Conservation (phyloP, 768 basidiomycete species). For the Megacollybia marginata region DNA sequence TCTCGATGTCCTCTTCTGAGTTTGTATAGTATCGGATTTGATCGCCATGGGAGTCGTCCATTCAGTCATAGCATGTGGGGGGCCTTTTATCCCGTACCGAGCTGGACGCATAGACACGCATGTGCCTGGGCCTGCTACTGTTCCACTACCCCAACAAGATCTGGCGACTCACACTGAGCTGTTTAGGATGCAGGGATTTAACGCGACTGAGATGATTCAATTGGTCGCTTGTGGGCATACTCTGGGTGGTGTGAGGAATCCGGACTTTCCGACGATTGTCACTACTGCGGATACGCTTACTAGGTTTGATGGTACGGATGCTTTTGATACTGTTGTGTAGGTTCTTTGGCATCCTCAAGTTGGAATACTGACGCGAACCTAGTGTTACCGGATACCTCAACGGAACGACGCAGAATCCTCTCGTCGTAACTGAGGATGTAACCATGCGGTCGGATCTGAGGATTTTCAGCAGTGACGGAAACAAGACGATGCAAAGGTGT, state of each 20-base stretch:
- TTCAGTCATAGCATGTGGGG: constrained; percentile 35
- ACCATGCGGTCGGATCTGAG: constrained; percentile 15
- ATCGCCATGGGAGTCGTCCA: constrained; percentile 31
- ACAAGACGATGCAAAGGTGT: constrained; percentile 14
- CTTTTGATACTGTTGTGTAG: constrained; percentile 4
- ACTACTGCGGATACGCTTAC: background rate
- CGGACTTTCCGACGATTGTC: constrained; percentile 4
- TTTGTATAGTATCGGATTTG: constrained; percentile 33
- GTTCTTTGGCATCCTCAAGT: constrained; percentile 1
- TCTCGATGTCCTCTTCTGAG: background rate
- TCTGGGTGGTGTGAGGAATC: constrained; percentile 8
- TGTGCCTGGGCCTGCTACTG: constrained; percentile 28
- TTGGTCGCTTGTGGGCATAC: constrained; percentile 9
- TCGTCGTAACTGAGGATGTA: constrained; percentile 12
- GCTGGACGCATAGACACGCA: constrained; percentile 36
- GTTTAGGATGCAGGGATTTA: constrained; percentile 35
- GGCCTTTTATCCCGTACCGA: constrained; percentile 34
- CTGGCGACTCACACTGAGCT: constrained; percentile 31
- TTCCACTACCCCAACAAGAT: constrained; percentile 36
- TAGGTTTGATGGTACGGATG: background rate
- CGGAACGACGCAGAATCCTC: constrained; percentile 7
- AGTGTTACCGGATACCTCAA: constrained; percentile 7
- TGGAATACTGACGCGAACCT: background rate
- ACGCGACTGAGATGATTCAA: constrained; percentile 7
- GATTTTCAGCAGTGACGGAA: constrained; percentile 14